Evolutionary conservation across 352 stramenopile genomes (phyloP), one percentile per base, ranked within the genome.

Genomic region (Globisporangium camurandrum): DNA sequence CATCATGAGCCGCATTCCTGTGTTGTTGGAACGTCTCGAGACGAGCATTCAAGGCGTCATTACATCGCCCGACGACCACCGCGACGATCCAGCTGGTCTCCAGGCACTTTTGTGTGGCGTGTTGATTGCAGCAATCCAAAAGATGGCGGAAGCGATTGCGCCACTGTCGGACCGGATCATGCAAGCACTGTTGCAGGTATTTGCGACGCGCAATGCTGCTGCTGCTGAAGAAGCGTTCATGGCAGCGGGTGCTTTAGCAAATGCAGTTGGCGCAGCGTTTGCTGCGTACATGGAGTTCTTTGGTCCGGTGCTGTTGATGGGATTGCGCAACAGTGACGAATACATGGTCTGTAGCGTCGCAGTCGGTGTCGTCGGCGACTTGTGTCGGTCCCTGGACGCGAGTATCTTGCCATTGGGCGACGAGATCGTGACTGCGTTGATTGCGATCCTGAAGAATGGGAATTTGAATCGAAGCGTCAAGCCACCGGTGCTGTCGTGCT

Each of bases 211-310:
- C 51, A 97, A 97, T 62, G 86, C 93, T 26, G 85, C 85, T 37
- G 93, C 88, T 54, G 93, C 97, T 39, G 94, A 98, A 61, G 96
- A 99, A 69, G 93, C 93, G 27, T 98, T 98, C 56, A 94, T 97
- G 72, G 89, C 94, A 8, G 88, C 94, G 28, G 93, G 93, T 30
- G 88, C 91, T 2, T 61, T 99, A 31, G 89, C 88, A n/a, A 95
- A 97, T 49, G 86, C 88, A 39, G 64, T 98, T 41, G 93, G 97
- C 28, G 55, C 67, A n/a, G 84, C 96, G 46, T 97, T 97, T 51
- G 75, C 96, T 50, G 95, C 96, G 60, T 99, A 99, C 75, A 97
- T 98, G 88, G 56, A 84, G 46, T 88, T 84, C 46, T 93, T 98
- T 43, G 80, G 92, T 17, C 91, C 91, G 2, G 86, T 97, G 30